Conservation (phyloP, 1,284 basidiomycete species). For the Neonothopanus nambi region DNA sequence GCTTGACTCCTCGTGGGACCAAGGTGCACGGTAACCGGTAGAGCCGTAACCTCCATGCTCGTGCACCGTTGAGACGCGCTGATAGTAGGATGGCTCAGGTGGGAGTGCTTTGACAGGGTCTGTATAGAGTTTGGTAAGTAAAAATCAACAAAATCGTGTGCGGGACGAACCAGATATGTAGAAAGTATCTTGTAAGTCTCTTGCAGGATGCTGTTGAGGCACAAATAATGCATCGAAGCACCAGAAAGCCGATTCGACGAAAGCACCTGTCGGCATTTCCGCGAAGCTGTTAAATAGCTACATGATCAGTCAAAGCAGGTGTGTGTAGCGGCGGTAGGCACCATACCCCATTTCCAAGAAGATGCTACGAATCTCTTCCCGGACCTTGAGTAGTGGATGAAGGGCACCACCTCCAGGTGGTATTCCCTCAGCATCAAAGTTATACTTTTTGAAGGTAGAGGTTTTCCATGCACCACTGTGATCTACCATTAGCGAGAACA, state of each 20-base stretch:
- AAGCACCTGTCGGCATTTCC: constrained; percentile 98
- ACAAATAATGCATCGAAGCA: constrained; percentile 99
- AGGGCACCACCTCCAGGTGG: constrained; percentile 89
- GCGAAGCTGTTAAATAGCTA: constrained; percentile 72
- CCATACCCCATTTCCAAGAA: constrained; percentile 99
- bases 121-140: constrained; percentile 31
- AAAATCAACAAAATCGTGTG: constrained; percentile 9
- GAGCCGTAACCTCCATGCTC: constrained; percentile 93
- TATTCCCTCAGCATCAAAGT: constrained; percentile 95
- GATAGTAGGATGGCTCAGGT: constrained; percentile 87
- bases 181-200: constrained; percentile 98
- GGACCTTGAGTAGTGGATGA: constrained; percentile 95
- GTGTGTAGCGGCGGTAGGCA: constrained; percentile 22
- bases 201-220: constrained; percentile 97
- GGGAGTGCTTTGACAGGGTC: constrained; percentile 82
- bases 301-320: not conserved
- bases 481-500: constrained; percentile 5
- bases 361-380: constrained; percentile 97
- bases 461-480: constrained; percentile 88
- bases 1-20: constrained; percentile 88
- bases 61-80: constrained; percentile 86
- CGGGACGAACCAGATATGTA: constrained; percentile 80
- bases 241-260: constrained; percentile 99
- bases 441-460: constrained; percentile 95
- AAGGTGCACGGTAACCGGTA: constrained; percentile 97